Conservation (phyloP, 2,329 filamentous ascomycete species). For the Colletotrichum sp. region DNA sequence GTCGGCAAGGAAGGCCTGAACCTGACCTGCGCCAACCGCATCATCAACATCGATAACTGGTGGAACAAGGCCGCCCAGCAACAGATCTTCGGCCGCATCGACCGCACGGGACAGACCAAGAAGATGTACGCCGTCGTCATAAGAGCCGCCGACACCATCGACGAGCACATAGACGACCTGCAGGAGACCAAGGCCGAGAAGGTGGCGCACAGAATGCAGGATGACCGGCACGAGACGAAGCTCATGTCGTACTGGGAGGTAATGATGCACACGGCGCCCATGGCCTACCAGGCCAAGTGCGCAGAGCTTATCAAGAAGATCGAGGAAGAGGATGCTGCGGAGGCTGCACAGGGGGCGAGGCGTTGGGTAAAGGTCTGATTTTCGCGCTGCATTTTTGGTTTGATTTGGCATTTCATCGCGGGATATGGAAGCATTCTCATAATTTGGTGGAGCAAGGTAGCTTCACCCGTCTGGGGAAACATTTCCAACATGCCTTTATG, state of each 20-base stretch:
- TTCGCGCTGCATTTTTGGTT: background rate
- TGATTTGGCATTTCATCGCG: background rate
- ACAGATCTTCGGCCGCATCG: slow-evolving; percentile 67
- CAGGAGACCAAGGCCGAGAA: slow-evolving; percentile 60
- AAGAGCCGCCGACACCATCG: slow-evolving; percentile 59
- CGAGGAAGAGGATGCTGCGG: background rate
- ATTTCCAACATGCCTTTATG: background rate
- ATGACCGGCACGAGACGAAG: slow-evolving; percentile 24
- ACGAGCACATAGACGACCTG: slow-evolving; percentile 58
- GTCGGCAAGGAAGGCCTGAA: slow-evolving; percentile 45
- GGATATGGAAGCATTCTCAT: background rate
- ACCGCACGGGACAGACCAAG: slow-evolving; percentile 64
- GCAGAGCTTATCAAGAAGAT: background rate
- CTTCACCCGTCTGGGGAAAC: background rate
- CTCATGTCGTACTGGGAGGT: background rate
- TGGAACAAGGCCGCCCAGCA: slow-evolving; percentile 67
- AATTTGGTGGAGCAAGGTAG: background rate
- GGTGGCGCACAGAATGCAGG: slow-evolving; percentile 39
- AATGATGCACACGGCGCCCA: background rate
- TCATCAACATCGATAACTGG: slow-evolving; percentile 61
- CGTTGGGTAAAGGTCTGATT: background rate
- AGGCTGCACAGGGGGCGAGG: background rate
- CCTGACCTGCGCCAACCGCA: slow-evolving; percentile 50
- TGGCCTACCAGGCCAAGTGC: background rate
- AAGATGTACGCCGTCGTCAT: slow-evolving; percentile 66